Evolutionary conservation across 768 basidiomycete species (phyloP).

Genomic region (Agaricus blazei): DNA sequence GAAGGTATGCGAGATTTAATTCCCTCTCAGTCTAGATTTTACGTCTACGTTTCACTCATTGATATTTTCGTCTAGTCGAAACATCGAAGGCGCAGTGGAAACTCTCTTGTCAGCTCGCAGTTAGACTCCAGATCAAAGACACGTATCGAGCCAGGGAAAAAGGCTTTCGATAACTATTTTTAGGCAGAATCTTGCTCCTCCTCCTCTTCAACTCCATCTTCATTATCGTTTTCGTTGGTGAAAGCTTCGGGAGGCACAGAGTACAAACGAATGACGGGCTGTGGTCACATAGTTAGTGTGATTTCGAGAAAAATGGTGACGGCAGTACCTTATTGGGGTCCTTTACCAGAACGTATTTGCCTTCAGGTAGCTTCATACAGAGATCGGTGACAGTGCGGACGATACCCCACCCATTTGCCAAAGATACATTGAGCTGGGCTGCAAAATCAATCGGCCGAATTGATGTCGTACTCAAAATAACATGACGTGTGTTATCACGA

Average conservation of each 20-base stretch:
- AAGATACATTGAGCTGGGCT: conserved; percentile 88
- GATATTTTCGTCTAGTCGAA: conserved; percentile 42
- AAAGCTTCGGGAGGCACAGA: conserved; percentile 87
- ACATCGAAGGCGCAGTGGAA: conserved; percentile 80
- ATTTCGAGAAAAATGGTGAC: conserved; percentile 3
- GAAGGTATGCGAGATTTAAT: conserved; percentile 50
- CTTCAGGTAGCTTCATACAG: conserved; percentile 95
- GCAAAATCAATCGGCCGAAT: conserved; percentile 95
- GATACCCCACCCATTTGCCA: conserved; percentile 98
- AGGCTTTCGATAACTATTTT: background rate
- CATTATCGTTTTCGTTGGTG: conserved; percentile 65
- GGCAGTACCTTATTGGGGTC: conserved; percentile 90
- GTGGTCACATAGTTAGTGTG: conserved; percentile 17
- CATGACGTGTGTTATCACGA: conserved; percentile 92
- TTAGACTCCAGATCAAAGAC: conserved; percentile 1
- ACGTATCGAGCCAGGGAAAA: background rate
- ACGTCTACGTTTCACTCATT: background rate
- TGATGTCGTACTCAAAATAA: conserved; percentile 91
- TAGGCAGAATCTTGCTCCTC: conserved; percentile 11
- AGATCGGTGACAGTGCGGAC: conserved; percentile 92
- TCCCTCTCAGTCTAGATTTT: background rate
- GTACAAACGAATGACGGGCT: conserved; percentile 95
- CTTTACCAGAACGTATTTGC: conserved; percentile 95
- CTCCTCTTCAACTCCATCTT: conserved; percentile 28
- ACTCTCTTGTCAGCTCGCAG: conserved; percentile 44